These are phyloP conservation scores for Fusarium bulbicola DNA, from an alignment of 2,329 filamentous ascomycete genomes.

Conservation along the genomic window DNA sequence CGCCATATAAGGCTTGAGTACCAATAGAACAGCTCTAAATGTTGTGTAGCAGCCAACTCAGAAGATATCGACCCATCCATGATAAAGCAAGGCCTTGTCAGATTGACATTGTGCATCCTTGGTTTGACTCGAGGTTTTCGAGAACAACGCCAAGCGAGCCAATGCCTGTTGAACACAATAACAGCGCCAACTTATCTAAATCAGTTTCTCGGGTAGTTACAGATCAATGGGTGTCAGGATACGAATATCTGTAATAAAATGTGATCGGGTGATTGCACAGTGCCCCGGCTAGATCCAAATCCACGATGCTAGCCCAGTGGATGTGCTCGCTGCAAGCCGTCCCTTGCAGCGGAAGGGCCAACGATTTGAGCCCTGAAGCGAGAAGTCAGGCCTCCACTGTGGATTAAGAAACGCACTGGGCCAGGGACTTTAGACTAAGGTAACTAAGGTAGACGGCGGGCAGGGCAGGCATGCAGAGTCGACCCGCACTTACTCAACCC, in stretches of 20 bases:
- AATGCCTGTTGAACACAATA: conserved; percentile 9
- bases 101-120: conserved; percentile 1
- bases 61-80: background rate
- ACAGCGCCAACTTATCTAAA: conserved; percentile 11
- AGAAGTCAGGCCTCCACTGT: conserved; percentile 24
- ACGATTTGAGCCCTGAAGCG: conserved; percentile 40
- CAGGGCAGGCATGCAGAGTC: background rate
- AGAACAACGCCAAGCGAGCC: conserved; percentile 3
- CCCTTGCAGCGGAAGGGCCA: conserved; percentile 31
- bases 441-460: conserved; percentile 14
- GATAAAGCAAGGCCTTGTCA: conserved; percentile 16
- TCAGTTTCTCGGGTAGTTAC: conserved; percentile 24
- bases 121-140: conserved; percentile 4
- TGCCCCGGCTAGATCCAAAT: conserved; percentile 8
- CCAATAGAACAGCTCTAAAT: background rate
- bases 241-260: conserved; percentile 4
- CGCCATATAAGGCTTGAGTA: conserved; percentile 20
- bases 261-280: conserved; percentile 35
- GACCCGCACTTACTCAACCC: conserved; percentile 41
- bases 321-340: conserved; percentile 37
- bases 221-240: conserved; percentile 4
- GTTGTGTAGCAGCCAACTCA: conserved; percentile 29
- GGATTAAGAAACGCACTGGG: conserved; percentile 15
- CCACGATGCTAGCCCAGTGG: conserved; percentile 8
- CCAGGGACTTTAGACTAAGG: conserved; percentile 6